A percentile compares a stretch with the other conserved stretches of the same genome.
phyloP scores from a whole-genome alignment of 805 yeast species.

The Pichia paraexigua region DNA sequence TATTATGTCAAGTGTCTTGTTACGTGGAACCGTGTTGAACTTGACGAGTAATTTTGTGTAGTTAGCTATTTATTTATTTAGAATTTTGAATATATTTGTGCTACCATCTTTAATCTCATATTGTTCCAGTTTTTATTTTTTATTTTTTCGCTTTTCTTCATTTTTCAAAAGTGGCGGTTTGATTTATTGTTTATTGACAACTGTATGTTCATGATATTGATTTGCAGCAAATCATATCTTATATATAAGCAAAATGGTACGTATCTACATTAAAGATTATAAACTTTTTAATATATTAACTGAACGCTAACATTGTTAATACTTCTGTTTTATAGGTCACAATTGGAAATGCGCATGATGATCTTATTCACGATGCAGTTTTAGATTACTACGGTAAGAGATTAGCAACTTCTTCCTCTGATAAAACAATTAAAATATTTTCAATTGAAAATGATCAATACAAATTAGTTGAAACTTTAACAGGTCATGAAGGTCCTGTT shows the following conservation, averaged over 20 bases:
- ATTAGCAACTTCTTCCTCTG: constrained; percentile 93
- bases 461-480: constrained; percentile 71
- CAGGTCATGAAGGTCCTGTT: constrained; percentile 96
- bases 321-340: constrained; percentile 44
- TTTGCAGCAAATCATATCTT: not conserved
- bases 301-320: not conserved
- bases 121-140: not conserved
- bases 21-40: constrained; percentile 34
- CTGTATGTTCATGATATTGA: not conserved
- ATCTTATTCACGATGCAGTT: constrained; percentile 92
- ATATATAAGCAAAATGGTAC: not conserved
- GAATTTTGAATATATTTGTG: not conserved
- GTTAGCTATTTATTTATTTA: not conserved
- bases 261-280: not conserved
- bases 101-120: not conserved
- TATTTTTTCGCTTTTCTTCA: not conserved
- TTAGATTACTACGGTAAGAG: constrained; percentile 95
- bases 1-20: constrained; percentile 43
- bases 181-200: not conserved
- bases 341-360: constrained; percentile 86
- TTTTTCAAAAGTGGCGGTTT: not conserved
- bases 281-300: not conserved
- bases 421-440: constrained; percentile 89
- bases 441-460: constrained; percentile 75
- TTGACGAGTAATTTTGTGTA: constrained; percentile 12